Percentiles rank a stretch among this genome's conserved stretches.
These are phyloP conservation scores for Artomyces pyxidatus DNA, from an alignment of 768 basidiomycete species.

Conservation along the genomic window DNA sequence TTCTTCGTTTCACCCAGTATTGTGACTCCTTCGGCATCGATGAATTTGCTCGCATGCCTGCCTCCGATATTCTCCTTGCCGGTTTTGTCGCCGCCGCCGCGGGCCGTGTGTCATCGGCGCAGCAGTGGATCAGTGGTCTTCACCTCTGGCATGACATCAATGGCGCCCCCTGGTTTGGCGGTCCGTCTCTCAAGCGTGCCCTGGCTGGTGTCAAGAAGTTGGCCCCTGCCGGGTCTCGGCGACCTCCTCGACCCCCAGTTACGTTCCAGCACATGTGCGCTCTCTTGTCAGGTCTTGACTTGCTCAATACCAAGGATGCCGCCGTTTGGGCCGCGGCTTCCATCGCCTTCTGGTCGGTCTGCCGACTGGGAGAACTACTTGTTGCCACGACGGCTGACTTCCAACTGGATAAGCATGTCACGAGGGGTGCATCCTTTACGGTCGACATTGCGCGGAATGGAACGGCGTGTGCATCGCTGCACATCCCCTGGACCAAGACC, in stretches of 20 bases:
- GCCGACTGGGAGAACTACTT: slow-evolving; percentile 18
- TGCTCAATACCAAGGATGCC: slow-evolving; percentile 23
- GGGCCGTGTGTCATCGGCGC: background rate
- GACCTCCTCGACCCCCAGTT: slow-evolving; percentile 22
- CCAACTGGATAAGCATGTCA: slow-evolving; percentile 1
- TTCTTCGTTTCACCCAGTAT: too few species aligned
- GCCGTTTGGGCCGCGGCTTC: slow-evolving; percentile 29
- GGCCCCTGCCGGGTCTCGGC: slow-evolving; percentile 14
- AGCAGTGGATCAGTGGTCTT: slow-evolving; percentile 28
- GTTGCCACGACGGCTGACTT: slow-evolving; percentile 1
- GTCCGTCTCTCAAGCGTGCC: slow-evolving; percentile 11
- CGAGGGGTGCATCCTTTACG: background rate
- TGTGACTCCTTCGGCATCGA: too few species aligned
- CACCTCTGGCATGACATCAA: slow-evolving; percentile 30
- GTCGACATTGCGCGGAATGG: background rate
- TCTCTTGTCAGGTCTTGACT: slow-evolving; percentile 18
- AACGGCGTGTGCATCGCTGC: slow-evolving; percentile 14
- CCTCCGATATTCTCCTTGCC: background rate
- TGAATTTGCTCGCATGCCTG: background rate
- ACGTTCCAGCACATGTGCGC: slow-evolving; percentile 26
- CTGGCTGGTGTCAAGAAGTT: slow-evolving; percentile 15
- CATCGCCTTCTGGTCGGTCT: slow-evolving; percentile 27
- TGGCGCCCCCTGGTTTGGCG: slow-evolving; percentile 28
- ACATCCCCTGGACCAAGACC: slow-evolving; percentile 32
- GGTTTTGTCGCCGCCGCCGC: background rate